Percentiles rank a stretch among this genome's conserved stretches.
These are phyloP conservation scores for Yamadazyma nakazawae DNA, from an alignment of 805 yeast genomes.

Conservation along the genomic window DNA sequence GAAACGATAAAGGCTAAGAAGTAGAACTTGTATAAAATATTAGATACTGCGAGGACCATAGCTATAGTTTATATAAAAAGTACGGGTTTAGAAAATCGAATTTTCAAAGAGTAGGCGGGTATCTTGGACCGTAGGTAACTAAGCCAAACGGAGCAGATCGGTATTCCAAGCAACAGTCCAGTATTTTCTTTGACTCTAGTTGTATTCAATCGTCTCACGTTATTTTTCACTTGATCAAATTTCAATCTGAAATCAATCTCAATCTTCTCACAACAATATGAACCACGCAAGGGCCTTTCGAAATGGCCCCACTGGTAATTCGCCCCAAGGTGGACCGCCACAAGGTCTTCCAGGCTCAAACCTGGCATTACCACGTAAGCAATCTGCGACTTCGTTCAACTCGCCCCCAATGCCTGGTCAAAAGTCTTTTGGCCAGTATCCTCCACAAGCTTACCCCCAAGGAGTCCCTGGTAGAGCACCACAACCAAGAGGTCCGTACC, in stretches of 20 bases:
- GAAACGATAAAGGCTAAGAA: slow-evolving; percentile 1
- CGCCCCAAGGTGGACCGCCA: not conserved
- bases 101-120: too few relatives aligned
- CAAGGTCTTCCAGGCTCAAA: not conserved
- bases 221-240: not conserved
- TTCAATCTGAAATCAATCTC: not conserved
- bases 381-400: slow-evolving; percentile 1
- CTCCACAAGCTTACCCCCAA: not conserved
- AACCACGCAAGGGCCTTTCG: slow-evolving; percentile 1
- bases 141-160: too few relatives aligned
- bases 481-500: not conserved
- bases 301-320: not conserved
- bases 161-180: too few relatives aligned
- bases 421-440: not conserved
- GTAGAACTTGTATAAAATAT: slow-evolving; percentile 17
- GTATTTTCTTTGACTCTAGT: too few relatives aligned
- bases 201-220: too few relatives aligned
- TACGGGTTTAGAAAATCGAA: not conserved
- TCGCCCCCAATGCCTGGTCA: slow-evolving; percentile 1
- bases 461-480: slow-evolving; percentile 1
- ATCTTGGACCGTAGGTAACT: too few relatives aligned
- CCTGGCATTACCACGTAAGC: slow-evolving; percentile 6
- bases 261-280: not conserved
- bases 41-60: slow-evolving; percentile 79
- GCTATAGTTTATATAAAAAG: not conserved